phyloP scores from a whole-genome alignment of 225 moss, liverwort and hornwort species.

The Lunularia cruciata region DNA sequence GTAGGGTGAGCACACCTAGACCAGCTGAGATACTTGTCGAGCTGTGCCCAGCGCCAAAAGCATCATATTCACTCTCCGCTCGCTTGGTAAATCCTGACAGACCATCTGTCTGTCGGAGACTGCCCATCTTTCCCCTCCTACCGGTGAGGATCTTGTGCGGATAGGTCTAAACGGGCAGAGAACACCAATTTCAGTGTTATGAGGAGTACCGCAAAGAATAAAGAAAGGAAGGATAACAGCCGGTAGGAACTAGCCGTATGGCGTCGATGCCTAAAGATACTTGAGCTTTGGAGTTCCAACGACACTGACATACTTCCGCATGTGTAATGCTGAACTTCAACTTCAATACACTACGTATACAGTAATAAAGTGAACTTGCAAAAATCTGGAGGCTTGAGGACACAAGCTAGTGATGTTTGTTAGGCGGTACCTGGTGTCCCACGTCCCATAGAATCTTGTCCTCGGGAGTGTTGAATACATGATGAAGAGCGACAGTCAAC shows the following conservation, averaged over 20 bases:
- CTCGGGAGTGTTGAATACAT: conserved; percentile 48
- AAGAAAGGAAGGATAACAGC: too few species aligned
- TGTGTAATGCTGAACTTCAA: too few species aligned
- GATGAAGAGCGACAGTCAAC: conserved; percentile 53
- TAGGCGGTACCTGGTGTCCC: conserved; percentile 41
- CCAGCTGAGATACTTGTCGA: conserved; percentile 55
- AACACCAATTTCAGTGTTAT: too few species aligned
- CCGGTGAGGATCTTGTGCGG: conserved; percentile 56
- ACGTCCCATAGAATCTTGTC: conserved; percentile 56
- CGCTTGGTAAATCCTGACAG: conserved; percentile 48
- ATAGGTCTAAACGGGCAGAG: conserved; percentile 37
- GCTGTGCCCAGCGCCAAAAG: conserved; percentile 55
- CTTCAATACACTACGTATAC: too few species aligned
- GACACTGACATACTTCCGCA: too few species aligned
- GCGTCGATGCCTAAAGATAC: too few species aligned
- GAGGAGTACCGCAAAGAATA: too few species aligned
- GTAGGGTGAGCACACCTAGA: conserved; percentile 24
- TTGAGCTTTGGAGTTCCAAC: too few species aligned
- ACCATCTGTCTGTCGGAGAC: conserved; percentile 42
- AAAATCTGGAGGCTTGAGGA: too few species aligned
- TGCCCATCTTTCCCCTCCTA: conserved; percentile 42
- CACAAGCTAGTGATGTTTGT: too few species aligned
- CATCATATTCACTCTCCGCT: conserved; percentile 48
- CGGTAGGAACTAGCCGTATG: too few species aligned
- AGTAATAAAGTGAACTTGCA: too few species aligned